Evolutionary conservation across 163 green algal genomes (phyloP).

Genomic region (Scenedesmus sp.): DNA sequence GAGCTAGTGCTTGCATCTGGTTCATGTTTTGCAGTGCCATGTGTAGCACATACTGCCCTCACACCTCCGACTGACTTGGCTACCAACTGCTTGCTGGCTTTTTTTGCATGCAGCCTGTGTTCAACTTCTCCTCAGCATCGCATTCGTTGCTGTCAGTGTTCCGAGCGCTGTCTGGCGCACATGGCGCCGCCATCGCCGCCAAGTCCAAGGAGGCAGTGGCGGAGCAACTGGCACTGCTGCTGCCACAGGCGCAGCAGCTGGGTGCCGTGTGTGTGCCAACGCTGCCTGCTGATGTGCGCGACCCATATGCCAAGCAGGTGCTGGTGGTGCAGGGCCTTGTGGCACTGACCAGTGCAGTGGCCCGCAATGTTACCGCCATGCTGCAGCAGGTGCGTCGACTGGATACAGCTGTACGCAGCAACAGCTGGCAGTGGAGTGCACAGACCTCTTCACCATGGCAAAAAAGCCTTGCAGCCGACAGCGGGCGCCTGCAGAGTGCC

Average conservation of each 20-base stretch:
- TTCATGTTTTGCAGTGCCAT: not conserved
- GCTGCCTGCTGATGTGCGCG: conserved; percentile 67
- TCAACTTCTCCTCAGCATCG: conserved; percentile 78
- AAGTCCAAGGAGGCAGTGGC: conserved; percentile 61
- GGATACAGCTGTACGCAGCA: not conserved
- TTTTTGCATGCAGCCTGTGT: conserved; percentile 74
- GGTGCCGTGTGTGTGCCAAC: conserved; percentile 67
- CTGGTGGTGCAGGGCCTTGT: conserved; percentile 71
- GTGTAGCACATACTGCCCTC: not conserved
- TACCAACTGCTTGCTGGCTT: not conserved
- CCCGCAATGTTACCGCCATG: conserved; percentile 74
- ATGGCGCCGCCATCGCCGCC: conserved; percentile 58
- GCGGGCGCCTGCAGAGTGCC: too few relatives aligned
- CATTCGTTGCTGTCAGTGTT: conserved; percentile 84
- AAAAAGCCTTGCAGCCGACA: too few relatives aligned
- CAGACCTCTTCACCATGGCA: not conserved
- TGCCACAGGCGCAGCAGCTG: conserved; percentile 61
- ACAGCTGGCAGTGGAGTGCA: not conserved
- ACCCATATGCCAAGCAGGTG: conserved; percentile 71
- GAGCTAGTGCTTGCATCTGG: not conserved
- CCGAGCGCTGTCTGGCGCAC: conserved; percentile 69
- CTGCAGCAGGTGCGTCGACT: conserved; percentile 55
- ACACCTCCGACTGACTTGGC: too few relatives aligned
- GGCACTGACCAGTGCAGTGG: conserved; percentile 78
- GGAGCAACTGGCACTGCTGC: conserved; percentile 56